phyloP scores from a whole-genome alignment of 441 rosid species.

The Brassica balearica region DNA sequence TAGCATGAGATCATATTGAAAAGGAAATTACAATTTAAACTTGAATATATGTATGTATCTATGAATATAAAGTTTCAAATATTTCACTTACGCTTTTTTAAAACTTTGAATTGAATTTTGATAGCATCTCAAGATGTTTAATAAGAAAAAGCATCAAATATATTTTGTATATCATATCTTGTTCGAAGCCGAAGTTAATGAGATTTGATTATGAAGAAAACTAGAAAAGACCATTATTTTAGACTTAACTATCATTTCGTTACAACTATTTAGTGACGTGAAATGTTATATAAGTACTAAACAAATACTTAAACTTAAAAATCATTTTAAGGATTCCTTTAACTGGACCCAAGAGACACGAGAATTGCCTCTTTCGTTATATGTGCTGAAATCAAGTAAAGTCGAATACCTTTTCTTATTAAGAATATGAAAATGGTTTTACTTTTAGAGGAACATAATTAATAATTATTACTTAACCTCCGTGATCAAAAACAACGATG shows the following conservation, averaged over 20 bases:
- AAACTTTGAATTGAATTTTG: not conserved
- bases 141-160: not conserved
- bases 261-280: constrained; percentile 16
- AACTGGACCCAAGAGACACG: constrained; percentile 34
- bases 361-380: constrained; percentile 15
- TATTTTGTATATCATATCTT: not conserved
- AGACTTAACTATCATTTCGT: not conserved
- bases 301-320: constrained; percentile 1
- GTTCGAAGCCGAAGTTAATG: not conserved
- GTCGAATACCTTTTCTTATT: constrained; percentile 31
- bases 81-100: not conserved
- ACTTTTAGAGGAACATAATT: not conserved
- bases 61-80: constrained; percentile 1
- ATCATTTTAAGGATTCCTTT: constrained; percentile 20
- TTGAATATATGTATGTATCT: constrained; percentile 5
- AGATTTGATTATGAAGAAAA: not conserved
- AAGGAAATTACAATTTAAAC: not conserved
- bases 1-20: not conserved
- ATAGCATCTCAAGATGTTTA: not conserved
- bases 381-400: constrained; percentile 35
- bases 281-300: constrained; percentile 6
- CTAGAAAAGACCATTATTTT: not conserved
- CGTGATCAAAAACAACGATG: not conserved
- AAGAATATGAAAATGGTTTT: not conserved
- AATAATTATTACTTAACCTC: constrained; percentile 27